A percentile compares a stretch with the other conserved stretches of the same genome.
Conservation (phyloP, 306 rosid genomes). For the Cucumis sativus region DNA sequence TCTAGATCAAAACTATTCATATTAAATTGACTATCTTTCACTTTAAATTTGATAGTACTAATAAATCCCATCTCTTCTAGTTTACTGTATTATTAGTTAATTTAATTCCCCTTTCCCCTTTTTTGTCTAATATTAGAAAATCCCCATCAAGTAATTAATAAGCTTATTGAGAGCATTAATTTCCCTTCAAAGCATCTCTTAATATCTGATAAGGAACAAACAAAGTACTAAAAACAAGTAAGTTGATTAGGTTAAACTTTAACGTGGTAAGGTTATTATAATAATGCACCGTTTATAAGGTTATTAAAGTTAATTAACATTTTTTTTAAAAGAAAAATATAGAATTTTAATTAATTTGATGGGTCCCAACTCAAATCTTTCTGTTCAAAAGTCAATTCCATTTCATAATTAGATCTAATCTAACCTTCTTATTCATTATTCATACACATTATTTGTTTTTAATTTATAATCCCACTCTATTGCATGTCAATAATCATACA, state of each 20-base stretch:
- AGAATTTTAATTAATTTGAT: background rate
- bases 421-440: background rate
- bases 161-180: background rate
- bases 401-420: background rate
- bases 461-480: background rate
- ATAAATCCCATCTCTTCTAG: too few relatives aligned
- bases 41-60: too few relatives aligned
- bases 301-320: background rate
- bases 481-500: background rate
- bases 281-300: background rate
- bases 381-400: background rate
- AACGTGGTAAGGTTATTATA: background rate
- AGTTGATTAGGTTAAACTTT: background rate
- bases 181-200: background rate
- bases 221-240: background rate
- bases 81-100: too few relatives aligned
- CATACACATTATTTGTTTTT: background rate
- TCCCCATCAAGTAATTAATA: background rate
- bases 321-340: too few relatives aligned
- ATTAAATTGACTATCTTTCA: too few relatives aligned
- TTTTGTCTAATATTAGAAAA: too few relatives aligned
- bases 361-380: background rate
- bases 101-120: too few relatives aligned
- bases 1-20: too few relatives aligned
- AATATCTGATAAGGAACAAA: background rate